A percentile compares a stretch with the other conserved stretches of the same genome.
phyloP scores from a whole-genome alignment of 495 filamentous ascomycete species.

The Darksidea phi region DNA sequence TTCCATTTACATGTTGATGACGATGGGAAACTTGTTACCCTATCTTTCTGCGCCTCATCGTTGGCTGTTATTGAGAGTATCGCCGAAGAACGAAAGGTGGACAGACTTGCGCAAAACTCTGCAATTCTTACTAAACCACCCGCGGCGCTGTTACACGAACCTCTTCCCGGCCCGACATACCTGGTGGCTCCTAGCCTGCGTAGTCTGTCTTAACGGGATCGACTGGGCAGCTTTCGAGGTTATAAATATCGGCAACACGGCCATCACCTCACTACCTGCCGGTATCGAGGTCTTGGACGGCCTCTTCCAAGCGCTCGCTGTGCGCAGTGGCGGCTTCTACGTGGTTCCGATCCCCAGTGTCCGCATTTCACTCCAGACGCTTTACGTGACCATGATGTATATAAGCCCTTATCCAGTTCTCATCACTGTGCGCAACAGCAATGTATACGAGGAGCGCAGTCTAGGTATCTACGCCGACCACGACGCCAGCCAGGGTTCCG shows the following conservation, averaged over 20 bases:
- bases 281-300: constrained; percentile 69
- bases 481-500: constrained; percentile 37
- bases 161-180: constrained; percentile 75
- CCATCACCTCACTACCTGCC: constrained; percentile 56
- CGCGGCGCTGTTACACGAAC: constrained; percentile 77
- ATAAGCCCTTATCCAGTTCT: constrained; percentile 64
- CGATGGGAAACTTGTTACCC: constrained; percentile 79
- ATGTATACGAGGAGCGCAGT: constrained; percentile 57
- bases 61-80: constrained; percentile 61
- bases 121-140: constrained; percentile 68
- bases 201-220: constrained; percentile 73
- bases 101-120: constrained; percentile 62
- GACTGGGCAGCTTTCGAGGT: constrained; percentile 83
- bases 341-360: constrained; percentile 70
- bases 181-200: constrained; percentile 73
- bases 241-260: constrained; percentile 69
- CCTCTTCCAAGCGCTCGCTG: constrained; percentile 79
- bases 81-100: constrained; percentile 49
- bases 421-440: constrained; percentile 53
- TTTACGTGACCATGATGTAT: constrained; percentile 90
- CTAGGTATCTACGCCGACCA: constrained; percentile 64
- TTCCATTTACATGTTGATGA: constrained; percentile 68
- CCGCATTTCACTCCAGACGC: constrained; percentile 69
- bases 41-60: constrained; percentile 71
- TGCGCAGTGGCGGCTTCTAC: constrained; percentile 81